These are phyloP conservation scores for Fusarium nurragi DNA, from an alignment of 2,329 filamentous ascomycete species.

Conservation along the genomic window DNA sequence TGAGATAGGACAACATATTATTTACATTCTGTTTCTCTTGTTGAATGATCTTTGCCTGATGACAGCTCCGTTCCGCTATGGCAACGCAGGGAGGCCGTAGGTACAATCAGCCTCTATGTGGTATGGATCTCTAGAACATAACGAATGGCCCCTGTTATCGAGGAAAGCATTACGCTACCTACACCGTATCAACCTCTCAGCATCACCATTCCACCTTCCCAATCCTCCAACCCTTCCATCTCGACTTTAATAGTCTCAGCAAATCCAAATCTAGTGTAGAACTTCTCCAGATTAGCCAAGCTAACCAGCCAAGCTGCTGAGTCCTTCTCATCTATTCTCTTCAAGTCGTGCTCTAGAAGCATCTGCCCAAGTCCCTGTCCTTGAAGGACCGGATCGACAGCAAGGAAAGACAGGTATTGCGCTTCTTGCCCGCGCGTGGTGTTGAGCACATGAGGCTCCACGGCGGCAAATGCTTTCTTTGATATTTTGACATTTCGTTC, in stretches of 20 bases:
- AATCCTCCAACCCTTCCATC: background rate
- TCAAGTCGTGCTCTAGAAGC: background rate
- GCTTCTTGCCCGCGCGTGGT: background rate
- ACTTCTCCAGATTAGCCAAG: background rate
- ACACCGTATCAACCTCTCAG: background rate
- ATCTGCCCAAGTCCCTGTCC: conserved; percentile 4
- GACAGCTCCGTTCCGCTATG: no score
- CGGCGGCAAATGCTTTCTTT: background rate
- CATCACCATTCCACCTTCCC: conserved; percentile 15
- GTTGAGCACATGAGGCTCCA: background rate
- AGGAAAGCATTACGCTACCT: no score
- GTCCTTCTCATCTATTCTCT: background rate
- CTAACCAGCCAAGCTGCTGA: conserved; percentile 5
- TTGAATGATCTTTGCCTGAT: no score
- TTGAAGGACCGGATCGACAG: background rate
- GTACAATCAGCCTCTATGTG: no score
- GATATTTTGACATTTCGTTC: background rate
- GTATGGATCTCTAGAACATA: no score
- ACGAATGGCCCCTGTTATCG: no score
- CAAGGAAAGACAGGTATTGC: conserved; percentile 3
- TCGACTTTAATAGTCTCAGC: background rate
- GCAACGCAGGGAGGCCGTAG: no score
- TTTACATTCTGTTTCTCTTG: no score
- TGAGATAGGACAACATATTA: background rate
- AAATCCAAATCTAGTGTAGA: conserved; percentile 2